phyloP scores from a whole-genome alignment of 805 yeast species.

The Saturnispora zaruensis region DNA sequence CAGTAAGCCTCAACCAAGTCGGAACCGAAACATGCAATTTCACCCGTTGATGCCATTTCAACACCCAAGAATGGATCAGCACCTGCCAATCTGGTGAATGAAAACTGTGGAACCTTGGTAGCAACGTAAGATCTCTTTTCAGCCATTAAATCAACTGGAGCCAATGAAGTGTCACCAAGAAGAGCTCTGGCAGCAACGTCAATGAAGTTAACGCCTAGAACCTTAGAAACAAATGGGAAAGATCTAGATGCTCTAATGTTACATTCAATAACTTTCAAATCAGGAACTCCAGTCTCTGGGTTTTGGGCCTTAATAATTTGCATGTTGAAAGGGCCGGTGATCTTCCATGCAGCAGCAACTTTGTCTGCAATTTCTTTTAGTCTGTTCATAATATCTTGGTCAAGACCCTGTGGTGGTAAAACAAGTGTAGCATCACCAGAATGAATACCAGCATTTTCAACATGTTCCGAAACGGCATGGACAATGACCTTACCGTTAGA shows the following conservation, averaged over 20 bases:
- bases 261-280: slow-evolving; percentile 94
- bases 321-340: slow-evolving; percentile 96
- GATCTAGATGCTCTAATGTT: slow-evolving; percentile 99
- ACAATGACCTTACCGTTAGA: slow-evolving; percentile 78
- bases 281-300: slow-evolving; percentile 62
- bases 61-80: slow-evolving; percentile 99
- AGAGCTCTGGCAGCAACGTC: slow-evolving; percentile 90
- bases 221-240: slow-evolving; percentile 97
- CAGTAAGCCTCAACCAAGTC: slow-evolving; percentile 88
- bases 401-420: slow-evolving; percentile 94
- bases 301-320: slow-evolving; percentile 94
- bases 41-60: slow-evolving; percentile 99
- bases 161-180: slow-evolving; percentile 62
- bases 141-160: slow-evolving; percentile 77
- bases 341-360: slow-evolving; percentile 88
- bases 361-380: slow-evolving; percentile 94
- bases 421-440: slow-evolving; percentile 98
- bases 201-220: slow-evolving; percentile 88
- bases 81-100: slow-evolving; percentile 96
- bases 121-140: slow-evolving; percentile 76
- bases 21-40: slow-evolving; percentile 92
- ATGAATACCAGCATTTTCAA: slow-evolving; percentile 98
- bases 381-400: slow-evolving; percentile 81
- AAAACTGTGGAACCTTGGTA: slow-evolving; percentile 96
- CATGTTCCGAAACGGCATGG: slow-evolving; percentile 96